Evolutionary conservation across 352 stramenopile species (phyloP).

Genomic region (Pythium pyrilobum): DNA sequence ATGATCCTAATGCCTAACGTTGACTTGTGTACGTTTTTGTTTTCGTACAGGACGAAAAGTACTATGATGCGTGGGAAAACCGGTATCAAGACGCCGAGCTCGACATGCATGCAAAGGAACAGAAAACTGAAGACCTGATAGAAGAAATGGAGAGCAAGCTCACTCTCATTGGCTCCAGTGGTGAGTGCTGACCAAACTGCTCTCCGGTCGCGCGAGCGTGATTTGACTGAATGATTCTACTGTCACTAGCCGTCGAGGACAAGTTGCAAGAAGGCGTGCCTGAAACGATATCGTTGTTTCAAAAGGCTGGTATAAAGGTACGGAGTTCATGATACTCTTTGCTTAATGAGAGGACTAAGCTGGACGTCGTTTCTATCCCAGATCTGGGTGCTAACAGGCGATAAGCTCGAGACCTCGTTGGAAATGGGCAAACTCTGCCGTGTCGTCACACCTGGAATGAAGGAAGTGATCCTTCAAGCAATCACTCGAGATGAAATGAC

Average conservation of each 20-base stretch:
- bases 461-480: slow-evolving; percentile 59
- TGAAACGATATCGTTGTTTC: slow-evolving; percentile 87
- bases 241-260: slow-evolving; percentile 92
- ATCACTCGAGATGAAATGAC: slow-evolving; percentile 43
- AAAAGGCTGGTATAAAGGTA: slow-evolving; percentile 95
- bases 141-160: slow-evolving; percentile 84
- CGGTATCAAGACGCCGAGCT: slow-evolving; percentile 68
- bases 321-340: slow-evolving; percentile 17
- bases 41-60: slow-evolving; percentile 45
- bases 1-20: not conserved
- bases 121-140: slow-evolving; percentile 46
- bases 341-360: not conserved
- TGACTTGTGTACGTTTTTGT: not conserved
- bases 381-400: slow-evolving; percentile 93
- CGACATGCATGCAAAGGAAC: slow-evolving; percentile 60
- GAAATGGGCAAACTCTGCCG: slow-evolving; percentile 95
- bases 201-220: too few species aligned
- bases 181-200: slow-evolving; percentile 21
- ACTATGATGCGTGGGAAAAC: slow-evolving; percentile 64
- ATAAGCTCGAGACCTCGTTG: slow-evolving; percentile 99
- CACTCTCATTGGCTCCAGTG: slow-evolving; percentile 81
- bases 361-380: slow-evolving; percentile 10
- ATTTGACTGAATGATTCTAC: not conserved
- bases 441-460: slow-evolving; percentile 80
- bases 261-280: slow-evolving; percentile 96